These are phyloP conservation scores for Phaffomyces opuntiae DNA, from an alignment of 805 yeast species.

Conservation along the genomic window DNA sequence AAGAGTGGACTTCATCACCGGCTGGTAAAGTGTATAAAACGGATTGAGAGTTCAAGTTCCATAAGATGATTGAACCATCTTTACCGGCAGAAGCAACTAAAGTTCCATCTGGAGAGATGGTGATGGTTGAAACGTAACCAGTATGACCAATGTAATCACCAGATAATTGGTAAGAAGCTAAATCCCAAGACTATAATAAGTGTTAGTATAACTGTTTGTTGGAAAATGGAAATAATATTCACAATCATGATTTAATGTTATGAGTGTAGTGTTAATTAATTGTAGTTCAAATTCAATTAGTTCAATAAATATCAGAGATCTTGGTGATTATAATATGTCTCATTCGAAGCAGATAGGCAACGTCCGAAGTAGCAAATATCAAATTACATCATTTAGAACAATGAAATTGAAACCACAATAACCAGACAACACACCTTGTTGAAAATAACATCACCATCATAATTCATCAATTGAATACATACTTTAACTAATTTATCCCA, in stretches of 20 bases:
- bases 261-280: background rate
- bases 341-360: conserved; percentile 63
- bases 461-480: conserved; percentile 40
- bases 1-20: conserved; percentile 95
- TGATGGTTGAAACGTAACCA: conserved; percentile 95
- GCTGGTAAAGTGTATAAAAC: conserved; percentile 91
- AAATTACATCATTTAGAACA: conserved; percentile 57
- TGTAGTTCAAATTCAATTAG: background rate
- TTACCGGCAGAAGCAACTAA: conserved; percentile 99
- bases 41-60: conserved; percentile 87
- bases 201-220: conserved; percentile 36
- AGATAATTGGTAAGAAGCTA: conserved; percentile 71
- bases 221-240: background rate
- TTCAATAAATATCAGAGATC: conserved; percentile 76
- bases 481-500: conserved; percentile 99
- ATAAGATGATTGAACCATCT: conserved; percentile 97
- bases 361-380: conserved; percentile 99
- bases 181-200: conserved; percentile 83
- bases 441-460: too few relatives aligned
- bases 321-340: conserved; percentile 96
- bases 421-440: too few relatives aligned
- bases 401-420: background rate
- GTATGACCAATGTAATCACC: conserved; percentile 99
- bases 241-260: too few relatives aligned
- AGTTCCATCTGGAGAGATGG: conserved; percentile 99